Evolutionary conservation across 768 basidiomycete genomes (phyloP), one percentile per base, ranked within the genome.

Genomic region (Trametes cinnabarina): DNA sequence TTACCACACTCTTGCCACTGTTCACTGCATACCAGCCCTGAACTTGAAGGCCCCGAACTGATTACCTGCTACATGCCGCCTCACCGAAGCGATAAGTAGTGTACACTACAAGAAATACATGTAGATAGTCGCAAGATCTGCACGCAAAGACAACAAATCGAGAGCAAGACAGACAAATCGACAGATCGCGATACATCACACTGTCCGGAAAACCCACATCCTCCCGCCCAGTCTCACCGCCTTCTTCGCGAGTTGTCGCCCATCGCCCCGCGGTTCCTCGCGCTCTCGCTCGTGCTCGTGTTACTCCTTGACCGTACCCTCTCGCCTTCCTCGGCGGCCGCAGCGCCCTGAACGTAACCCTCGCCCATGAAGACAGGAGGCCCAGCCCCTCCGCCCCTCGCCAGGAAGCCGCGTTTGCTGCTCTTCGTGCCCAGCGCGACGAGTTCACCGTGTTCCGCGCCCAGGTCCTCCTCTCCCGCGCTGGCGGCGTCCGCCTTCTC

Each of bases 341-440:
- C 83, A 39, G 37, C 37, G n/a, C 81, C 86, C 42, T 80, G 78
- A 4, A 87, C 80, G 63, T 86, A 86, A 3, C 87, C 88, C 25
- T 76, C 80, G 8, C 84, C 86, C 82, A 90, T 85, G 57, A 84
- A 83, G 11, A 92, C 85, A 1, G 89, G 85, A 1, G 67, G 57
- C 0, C 90, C 90, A 22, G 85, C 88, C 10, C 80, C 88, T 0
- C 90, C 90, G 12, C 90, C 90, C 64, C 83, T 85, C 3, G 87
- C 85, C 20, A 91, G 73, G 61, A 90, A 92, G 2, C 87, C 86
- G 4, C 68, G 72, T 17, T 71, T 75, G 63, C 78, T 82, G 49
- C 77, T 81, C 66, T 76, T 76, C 39, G 75, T 81, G 11, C 87
- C 87, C 2, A 81, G 77, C 17, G 80, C 86, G 2, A 76, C 69